Evolutionary conservation across 768 basidiomycete species (phyloP).

Genomic region (Mycena olivaceomarginata): DNA sequence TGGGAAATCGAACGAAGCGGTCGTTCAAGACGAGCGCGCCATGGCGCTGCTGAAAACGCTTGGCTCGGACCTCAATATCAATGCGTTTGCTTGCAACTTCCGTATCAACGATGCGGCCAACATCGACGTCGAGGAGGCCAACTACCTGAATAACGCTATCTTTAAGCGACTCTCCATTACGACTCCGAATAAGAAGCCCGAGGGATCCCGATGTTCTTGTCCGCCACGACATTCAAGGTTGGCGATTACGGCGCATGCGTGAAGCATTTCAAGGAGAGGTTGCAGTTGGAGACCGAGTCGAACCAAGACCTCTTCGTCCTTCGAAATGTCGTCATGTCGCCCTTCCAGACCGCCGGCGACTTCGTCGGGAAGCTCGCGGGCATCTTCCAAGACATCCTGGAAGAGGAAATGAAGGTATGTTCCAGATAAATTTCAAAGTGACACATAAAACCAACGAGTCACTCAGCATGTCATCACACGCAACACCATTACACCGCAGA

Average conservation of each 20-base stretch:
- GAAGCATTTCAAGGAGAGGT: slow-evolving; percentile 59
- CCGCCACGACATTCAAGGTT: slow-evolving; percentile 55
- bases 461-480: slow-evolving; percentile 50
- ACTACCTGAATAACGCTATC: slow-evolving; percentile 62
- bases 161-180: slow-evolving; percentile 61
- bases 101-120: slow-evolving; percentile 56
- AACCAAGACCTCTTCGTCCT: slow-evolving; percentile 59
- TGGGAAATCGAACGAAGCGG: slow-evolving; percentile 51
- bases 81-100: slow-evolving; percentile 67
- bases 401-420: slow-evolving; percentile 59
- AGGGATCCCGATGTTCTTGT: slow-evolving; percentile 52
- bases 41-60: slow-evolving; percentile 50
- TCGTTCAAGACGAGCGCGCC: slow-evolving; percentile 52
- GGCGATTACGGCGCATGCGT: slow-evolving; percentile 58
- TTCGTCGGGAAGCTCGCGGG: slow-evolving; percentile 56
- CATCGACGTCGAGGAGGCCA: slow-evolving; percentile 63
- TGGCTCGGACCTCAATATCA: slow-evolving; percentile 66
- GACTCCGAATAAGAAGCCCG: slow-evolving; percentile 46
- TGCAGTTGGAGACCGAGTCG: slow-evolving; percentile 51
- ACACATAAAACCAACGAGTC: slow-evolving; percentile 22
- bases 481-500: slow-evolving; percentile 55
- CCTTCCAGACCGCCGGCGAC: slow-evolving; percentile 56
- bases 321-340: slow-evolving; percentile 63
- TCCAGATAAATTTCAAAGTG: slow-evolving; percentile 19
- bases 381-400: slow-evolving; percentile 55